phyloP scores from a whole-genome alignment of 2,329 filamentous ascomycete species.

The Fusarium keratoplasticum region DNA sequence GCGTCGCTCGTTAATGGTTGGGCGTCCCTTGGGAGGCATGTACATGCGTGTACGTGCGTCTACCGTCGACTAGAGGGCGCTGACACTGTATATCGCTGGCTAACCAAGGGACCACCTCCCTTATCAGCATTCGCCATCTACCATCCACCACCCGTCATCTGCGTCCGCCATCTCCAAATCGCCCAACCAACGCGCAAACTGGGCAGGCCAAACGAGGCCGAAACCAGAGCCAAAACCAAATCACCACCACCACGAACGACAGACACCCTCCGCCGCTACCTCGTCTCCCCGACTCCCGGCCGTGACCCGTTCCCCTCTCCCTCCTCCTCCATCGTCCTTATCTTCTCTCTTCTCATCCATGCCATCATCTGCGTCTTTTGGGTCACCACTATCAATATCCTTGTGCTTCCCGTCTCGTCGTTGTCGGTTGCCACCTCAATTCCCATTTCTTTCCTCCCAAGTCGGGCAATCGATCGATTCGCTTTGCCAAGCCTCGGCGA shows the following conservation, averaged over 20 bases:
- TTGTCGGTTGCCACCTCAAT: slow-evolving; percentile 8
- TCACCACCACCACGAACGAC: slow-evolving; percentile 28
- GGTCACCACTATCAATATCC: slow-evolving; percentile 9
- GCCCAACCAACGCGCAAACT: slow-evolving; percentile 22
- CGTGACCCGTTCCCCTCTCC: slow-evolving; percentile 32
- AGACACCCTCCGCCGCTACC: slow-evolving; percentile 7
- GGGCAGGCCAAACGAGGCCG: slow-evolving; percentile 17
- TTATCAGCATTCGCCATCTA: slow-evolving; percentile 42
- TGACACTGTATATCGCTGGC: slow-evolving; percentile 21
- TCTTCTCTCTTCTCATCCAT: slow-evolving; percentile 12
- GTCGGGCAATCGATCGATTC: slow-evolving; percentile 21
- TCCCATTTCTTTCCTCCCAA: slow-evolving; percentile 1
- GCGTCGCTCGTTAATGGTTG: slow-evolving; percentile 15
- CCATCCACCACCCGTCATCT: slow-evolving; percentile 36
- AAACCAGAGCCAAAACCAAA: slow-evolving; percentile 29
- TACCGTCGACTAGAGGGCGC: neutral
- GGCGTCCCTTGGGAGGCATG: neutral
- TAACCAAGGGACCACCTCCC: slow-evolving; percentile 15
- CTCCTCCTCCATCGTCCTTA: slow-evolving; percentile 21
- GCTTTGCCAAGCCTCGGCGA: slow-evolving; percentile 29
- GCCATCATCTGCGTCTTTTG: slow-evolving; percentile 3
- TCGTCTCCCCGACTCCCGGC: slow-evolving; percentile 29
- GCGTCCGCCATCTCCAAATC: slow-evolving; percentile 17
- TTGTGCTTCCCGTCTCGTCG: slow-evolving; percentile 11
- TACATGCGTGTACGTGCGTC: slow-evolving; percentile 1